Evolutionary conservation across 129 eudicot species (phyloP).

Genomic region (Smallanthus sonchifolius): DNA sequence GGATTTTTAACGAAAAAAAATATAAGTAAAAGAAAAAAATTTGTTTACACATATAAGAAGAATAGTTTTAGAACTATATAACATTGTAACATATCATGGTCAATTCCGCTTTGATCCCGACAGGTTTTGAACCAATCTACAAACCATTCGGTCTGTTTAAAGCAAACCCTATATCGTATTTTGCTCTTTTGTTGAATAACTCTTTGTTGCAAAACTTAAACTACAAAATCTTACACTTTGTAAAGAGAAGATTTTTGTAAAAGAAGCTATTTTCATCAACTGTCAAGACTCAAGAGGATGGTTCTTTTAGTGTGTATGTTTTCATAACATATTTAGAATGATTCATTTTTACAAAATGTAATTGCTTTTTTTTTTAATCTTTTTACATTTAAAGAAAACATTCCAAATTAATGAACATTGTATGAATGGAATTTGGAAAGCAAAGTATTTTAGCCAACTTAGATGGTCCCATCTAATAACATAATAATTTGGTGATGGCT

Average conservation of each 20-base stretch:
- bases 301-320: not conserved
- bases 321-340: not conserved
- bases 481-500: not conserved
- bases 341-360: not conserved
- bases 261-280: not conserved
- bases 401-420: slow-evolving; percentile 6
- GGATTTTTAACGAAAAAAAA: not conserved
- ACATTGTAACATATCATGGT: not conserved
- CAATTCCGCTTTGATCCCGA: not conserved
- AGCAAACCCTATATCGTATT: not conserved
- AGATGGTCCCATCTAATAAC: slow-evolving; percentile 18
- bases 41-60: no score
- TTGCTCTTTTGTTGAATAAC: no score
- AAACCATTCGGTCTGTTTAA: no score
- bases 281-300: not conserved
- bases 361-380: not conserved
- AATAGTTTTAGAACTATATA: not conserved
- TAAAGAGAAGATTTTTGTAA: not conserved
- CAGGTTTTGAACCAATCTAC: not conserved
- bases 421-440: not conserved
- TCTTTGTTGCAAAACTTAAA: not conserved
- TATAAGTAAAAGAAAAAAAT: no score
- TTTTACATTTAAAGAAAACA: not conserved
- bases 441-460: not conserved
- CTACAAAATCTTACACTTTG: not conserved